A percentile compares a stretch with the other conserved stretches of the same genome.
phyloP scores from a whole-genome alignment of 495 filamentous ascomycete species.

The Neurospora sp. region DNA sequence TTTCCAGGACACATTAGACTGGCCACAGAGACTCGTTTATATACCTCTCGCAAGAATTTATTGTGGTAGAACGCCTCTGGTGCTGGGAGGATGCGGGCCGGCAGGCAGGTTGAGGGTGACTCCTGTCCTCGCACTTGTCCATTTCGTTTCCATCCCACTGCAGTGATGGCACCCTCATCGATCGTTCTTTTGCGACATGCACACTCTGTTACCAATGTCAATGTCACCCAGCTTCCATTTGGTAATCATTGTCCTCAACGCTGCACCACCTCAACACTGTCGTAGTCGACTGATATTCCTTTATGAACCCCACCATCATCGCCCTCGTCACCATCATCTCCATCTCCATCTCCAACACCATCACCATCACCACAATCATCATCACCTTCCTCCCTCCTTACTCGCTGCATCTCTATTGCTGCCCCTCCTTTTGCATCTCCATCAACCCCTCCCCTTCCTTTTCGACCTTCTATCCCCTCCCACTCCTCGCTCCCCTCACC shows the following conservation, averaged over 20 bases:
- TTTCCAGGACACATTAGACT: background rate
- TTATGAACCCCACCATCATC: background rate
- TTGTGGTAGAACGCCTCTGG: background rate
- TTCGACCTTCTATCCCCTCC: background rate
- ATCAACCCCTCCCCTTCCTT: background rate
- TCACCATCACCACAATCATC: too few species aligned
- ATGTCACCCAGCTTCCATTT: too few species aligned
- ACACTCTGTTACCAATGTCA: background rate
- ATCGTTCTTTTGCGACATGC: background rate
- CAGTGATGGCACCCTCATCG: background rate
- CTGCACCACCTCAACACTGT: too few species aligned
- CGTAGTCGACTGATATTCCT: too few species aligned
- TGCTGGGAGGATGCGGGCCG: background rate
- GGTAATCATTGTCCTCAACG: too few species aligned
- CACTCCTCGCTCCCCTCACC: background rate
- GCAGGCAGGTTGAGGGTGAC: too few species aligned
- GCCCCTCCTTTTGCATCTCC: too few species aligned
- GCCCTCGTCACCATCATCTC: too few species aligned
- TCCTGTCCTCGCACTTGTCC: background rate
- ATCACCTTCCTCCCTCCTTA: too few species aligned
- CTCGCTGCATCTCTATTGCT: too few species aligned
- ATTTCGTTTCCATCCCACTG: too few species aligned
- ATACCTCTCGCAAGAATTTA: background rate
- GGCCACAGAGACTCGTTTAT: background rate
- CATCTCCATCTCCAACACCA: too few species aligned